Percentiles rank a stretch among this genome's conserved stretches.
Evolutionary conservation across 345 rosid species (phyloP).

Genomic region (Gossypium longicalyx): DNA sequence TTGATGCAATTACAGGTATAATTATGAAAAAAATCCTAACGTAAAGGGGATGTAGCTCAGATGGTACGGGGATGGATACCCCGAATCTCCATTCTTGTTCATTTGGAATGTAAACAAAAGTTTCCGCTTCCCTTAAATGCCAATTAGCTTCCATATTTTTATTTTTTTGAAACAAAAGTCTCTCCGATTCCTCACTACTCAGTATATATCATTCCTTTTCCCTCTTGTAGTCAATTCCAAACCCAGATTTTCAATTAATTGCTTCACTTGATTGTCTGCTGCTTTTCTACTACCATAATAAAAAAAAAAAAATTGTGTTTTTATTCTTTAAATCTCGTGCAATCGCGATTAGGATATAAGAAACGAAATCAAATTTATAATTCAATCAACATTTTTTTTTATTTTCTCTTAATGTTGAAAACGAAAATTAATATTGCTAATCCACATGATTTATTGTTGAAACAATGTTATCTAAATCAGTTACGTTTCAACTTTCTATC

Average conservation of each 20-base stretch:
- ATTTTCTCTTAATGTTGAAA: background rate
- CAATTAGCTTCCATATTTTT: background rate
- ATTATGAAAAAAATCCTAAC: conserved; percentile 34
- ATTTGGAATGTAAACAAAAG: background rate
- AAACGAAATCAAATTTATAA: conserved; percentile 2
- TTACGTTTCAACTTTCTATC: background rate
- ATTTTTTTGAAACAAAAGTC: background rate
- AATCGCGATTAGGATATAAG: background rate
- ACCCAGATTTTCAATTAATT: background rate
- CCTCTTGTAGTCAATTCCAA: background rate
- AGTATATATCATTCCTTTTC: too few relatives aligned
- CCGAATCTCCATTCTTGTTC: conserved; percentile 32
- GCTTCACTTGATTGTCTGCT: background rate
- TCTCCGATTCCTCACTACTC: background rate
- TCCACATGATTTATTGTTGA: background rate
- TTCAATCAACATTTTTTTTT: background rate
- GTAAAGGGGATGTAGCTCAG: conserved; percentile 49
- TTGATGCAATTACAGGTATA: too few relatives aligned
- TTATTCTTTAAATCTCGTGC: background rate
- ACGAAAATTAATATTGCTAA: background rate
- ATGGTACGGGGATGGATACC: conserved; percentile 32
- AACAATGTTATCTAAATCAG: background rate
- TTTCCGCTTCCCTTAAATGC: background rate
- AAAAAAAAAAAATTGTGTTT: too few relatives aligned
- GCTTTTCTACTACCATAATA: background rate